phyloP scores from a whole-genome alignment of 2,329 filamentous ascomycete genomes.

The Exserohilum rostratum region DNA sequence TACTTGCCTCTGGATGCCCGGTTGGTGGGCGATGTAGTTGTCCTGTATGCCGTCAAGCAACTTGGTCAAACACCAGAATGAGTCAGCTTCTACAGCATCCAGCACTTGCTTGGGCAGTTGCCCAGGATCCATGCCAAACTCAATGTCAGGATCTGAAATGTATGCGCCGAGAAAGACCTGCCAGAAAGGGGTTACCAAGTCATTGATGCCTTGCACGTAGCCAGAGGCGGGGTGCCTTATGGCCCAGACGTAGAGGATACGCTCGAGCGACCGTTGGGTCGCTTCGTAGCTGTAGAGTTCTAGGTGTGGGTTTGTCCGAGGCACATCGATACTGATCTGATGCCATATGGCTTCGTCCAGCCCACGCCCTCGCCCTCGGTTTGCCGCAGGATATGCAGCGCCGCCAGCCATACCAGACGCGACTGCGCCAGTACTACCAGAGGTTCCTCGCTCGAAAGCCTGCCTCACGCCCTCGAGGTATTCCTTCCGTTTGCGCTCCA shows the following conservation, averaged over 20 bases:
- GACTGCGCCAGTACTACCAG: conserved; percentile 44
- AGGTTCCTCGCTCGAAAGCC: conserved; percentile 64
- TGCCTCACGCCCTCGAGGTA: conserved; percentile 88
- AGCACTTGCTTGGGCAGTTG: conserved; percentile 88
- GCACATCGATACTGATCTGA: conserved; percentile 98
- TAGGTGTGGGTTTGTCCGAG: conserved; percentile 93
- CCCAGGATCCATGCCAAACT: conserved; percentile 94
- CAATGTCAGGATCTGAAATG: conserved; percentile 90
- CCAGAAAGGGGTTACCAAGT: conserved; percentile 96
- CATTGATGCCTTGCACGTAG: conserved; percentile 98
- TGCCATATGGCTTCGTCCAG: conserved; percentile 99
- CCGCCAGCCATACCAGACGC: conserved; percentile 62
- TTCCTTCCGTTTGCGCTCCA: conserved; percentile 94
- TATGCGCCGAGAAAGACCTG: conserved; percentile 95
- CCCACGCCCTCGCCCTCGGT: conserved; percentile 71
- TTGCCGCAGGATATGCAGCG: conserved; percentile 50
- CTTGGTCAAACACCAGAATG: conserved; percentile 98
- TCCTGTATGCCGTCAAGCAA: conserved; percentile 98
- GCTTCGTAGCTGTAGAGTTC: conserved; percentile 95
- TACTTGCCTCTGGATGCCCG: conserved; percentile 94
- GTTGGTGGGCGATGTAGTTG: conserved; percentile 97
- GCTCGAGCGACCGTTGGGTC: conserved; percentile 90
- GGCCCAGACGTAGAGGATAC: conserved; percentile 96
- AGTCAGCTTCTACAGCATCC: conserved; percentile 96
- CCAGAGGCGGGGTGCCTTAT: conserved; percentile 96